Conservation (phyloP, 805 yeast species). For the Lipomyces lipofer region DNA sequence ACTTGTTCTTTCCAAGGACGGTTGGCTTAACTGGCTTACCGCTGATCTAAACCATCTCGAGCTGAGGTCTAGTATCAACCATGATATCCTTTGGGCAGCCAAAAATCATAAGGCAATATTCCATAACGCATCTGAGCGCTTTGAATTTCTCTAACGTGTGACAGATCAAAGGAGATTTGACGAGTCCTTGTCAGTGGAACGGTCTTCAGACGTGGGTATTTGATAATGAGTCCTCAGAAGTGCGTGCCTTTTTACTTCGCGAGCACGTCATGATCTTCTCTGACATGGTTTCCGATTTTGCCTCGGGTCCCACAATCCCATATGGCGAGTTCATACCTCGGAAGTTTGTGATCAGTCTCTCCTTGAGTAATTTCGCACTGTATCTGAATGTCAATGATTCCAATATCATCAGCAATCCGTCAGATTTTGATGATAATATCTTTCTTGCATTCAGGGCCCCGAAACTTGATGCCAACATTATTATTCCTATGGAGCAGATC, state of each 20-base stretch:
- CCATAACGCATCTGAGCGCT: too few relatives aligned
- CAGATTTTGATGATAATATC: constrained; percentile 78
- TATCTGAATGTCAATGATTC: constrained; percentile 80
- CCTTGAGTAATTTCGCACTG: constrained; percentile 55
- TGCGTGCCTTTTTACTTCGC: constrained; percentile 65
- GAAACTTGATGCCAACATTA: constrained; percentile 47
- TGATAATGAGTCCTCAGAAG: constrained; percentile 51
- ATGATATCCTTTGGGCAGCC: constrained; percentile 71
- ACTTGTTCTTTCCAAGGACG: constrained; percentile 53
- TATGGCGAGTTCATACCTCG: constrained; percentile 80
- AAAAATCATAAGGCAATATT: constrained; percentile 38
- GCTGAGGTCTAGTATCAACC: constrained; percentile 81
- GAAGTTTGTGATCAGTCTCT: constrained; percentile 61
- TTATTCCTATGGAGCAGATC: constrained; percentile 57
- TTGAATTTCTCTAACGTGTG: constrained; percentile 33
- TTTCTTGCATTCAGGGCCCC: constrained; percentile 74
- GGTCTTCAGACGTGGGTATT: constrained; percentile 71
- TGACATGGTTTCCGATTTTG: constrained; percentile 75
- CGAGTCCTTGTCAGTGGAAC: constrained; percentile 82
- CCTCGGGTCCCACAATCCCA: constrained; percentile 61
- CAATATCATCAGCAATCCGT: constrained; percentile 85
- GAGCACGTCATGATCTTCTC: constrained; percentile 77
- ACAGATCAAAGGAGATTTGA: constrained; percentile 54
- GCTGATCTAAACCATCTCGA: constrained; percentile 57
- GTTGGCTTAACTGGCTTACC: constrained; percentile 55